Base-by-base conservation (phyloP, 106 monocot species). In the Phalaenopsis aphrodite region DNA sequence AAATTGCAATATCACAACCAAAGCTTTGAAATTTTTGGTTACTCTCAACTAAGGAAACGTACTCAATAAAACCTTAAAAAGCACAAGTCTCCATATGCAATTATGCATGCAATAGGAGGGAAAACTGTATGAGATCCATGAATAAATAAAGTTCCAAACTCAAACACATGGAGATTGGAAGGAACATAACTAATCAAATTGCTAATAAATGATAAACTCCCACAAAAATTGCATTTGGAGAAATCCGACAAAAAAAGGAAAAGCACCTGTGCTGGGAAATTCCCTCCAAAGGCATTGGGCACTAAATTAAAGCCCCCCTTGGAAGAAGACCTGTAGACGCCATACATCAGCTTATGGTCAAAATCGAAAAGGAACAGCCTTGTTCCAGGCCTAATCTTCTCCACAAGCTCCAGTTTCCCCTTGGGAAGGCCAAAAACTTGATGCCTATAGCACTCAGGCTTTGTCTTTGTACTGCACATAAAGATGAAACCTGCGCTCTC, bases 301-400 rank as follows among this genome's bases (percentile, higher is more conserved):
- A 67, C 87, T 58, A 89, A 79, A 77, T 89, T 84, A 48, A 77
- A 0, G 21, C 89, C 85, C 15, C 89, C 92, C 45, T 78, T 61
- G 2, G 84, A 82, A 17, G 46, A 77, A 4, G 91, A 89, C 72
- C 77, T 81, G 65, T 92, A 92, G 42, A 87, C 69, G 24, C 92
- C 92, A 72, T 92, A 87, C 38, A 92, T 58, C 23, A 89, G 85
- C 87, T 85, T 92, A 56, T 85, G 17, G 16, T 87, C 92, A 80
- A 89, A 85, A 47, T 92, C 92, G 72, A 80, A 92, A 3, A 92
- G 80, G 72, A 92, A 92, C 17, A 92, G 80, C 85, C 79, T 87
- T 5, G 85, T 37, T 2, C 87, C 89, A 0, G 65, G 71, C 85
- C 81, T 80, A 72, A 92, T 84, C 82, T 73, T 85, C 82, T 85